A percentile compares a stretch with the other conserved stretches of the same genome.
Evolutionary conservation across 2,329 filamentous ascomycete species (phyloP).

Genomic region (Alternaria triticimaculans): DNA sequence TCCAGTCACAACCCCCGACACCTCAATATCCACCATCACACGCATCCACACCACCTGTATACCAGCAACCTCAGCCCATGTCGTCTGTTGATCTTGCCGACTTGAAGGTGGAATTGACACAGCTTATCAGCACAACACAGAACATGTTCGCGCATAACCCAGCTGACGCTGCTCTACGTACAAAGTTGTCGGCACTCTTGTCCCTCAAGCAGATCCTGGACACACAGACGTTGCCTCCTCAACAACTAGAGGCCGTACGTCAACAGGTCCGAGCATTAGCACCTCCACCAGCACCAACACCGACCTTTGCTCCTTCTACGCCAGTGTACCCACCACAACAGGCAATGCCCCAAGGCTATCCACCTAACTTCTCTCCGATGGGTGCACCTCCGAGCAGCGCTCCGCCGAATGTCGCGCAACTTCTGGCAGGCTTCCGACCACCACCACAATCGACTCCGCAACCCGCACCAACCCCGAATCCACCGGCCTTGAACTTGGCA

Average conservation of each 20-base stretch:
- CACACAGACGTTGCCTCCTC: conserved; percentile 76
- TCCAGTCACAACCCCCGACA: conserved; percentile 28
- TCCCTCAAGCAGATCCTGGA: conserved; percentile 83
- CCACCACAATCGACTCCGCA: conserved; percentile 28
- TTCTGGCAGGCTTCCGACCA: conserved; percentile 35
- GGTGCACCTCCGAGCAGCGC: conserved; percentile 26
- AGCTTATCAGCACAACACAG: conserved; percentile 75
- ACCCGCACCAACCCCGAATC: conserved; percentile 26
- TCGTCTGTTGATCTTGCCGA: conserved; percentile 58
- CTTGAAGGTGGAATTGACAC: conserved; percentile 82
- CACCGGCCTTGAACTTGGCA: conserved; percentile 34
- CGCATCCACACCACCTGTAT: conserved; percentile 34
- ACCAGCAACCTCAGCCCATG: conserved; percentile 39
- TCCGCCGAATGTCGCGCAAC: conserved; percentile 38
- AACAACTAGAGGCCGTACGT: conserved; percentile 84
- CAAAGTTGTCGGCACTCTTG: conserved; percentile 81
- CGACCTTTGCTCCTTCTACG: conserved; percentile 43
- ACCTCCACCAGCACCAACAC: conserved; percentile 61
- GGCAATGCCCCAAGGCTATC: conserved; percentile 24
- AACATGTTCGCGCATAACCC: conserved; percentile 77
- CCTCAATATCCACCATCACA: conserved; percentile 36
- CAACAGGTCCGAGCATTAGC: conserved; percentile 81
- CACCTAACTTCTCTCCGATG: conserved; percentile 22
- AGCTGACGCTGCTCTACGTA: conserved; percentile 76
- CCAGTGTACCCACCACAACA: conserved; percentile 40